Base-by-base conservation (phyloP, 371 early-diverging fungal genomes). In the Dichotomocladium elegans region DNA sequence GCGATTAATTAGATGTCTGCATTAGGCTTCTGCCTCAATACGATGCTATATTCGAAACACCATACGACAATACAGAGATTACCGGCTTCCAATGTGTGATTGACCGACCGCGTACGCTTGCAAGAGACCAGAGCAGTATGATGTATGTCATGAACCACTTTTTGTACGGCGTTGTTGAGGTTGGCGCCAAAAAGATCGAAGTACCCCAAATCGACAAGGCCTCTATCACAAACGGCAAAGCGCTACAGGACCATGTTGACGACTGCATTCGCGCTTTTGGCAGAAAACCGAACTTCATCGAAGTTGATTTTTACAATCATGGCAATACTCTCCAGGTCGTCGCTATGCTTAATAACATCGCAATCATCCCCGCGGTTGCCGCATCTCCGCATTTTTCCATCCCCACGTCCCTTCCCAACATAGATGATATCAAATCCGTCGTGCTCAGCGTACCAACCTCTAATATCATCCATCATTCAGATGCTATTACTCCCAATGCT, bases 261-360 rank as follows among this genome's bases (percentile, higher is more conserved):
- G 62, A 61, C 7, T 82, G 83, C 41, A 60, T 45, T 12, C 15
- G 31, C 12, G 55, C 56, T 4, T 76, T 80, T 33, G 48, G 45
- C 14, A 70, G 66, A 24, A 74, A 71, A 30, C 85, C 88, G 10
- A 89, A 69, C 57, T 90, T 80, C 67, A 63, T 90, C 6, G 78
- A 87, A 5, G 87, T 89, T 2, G 91, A 90, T 58, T 90, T 82
- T 63, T 90, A 86, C 54, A 76, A 84, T 9, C 54, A 70, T 4
- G 89, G 88, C 7, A 63, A 65, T 14, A 28, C 76, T 1, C 52
- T 81, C 43, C 40, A 60, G 25, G 37, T 61, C 2, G 72, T 82
- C 0, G 84, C 85, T 0, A 44, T 63, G 26, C 31, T 87, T 28
- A 90, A 91, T 61, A 35, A 35, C 17, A 35, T 35, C 11, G 14